Conservation (phyloP, 768 basidiomycete species). For the Scleroderma citrinum region DNA sequence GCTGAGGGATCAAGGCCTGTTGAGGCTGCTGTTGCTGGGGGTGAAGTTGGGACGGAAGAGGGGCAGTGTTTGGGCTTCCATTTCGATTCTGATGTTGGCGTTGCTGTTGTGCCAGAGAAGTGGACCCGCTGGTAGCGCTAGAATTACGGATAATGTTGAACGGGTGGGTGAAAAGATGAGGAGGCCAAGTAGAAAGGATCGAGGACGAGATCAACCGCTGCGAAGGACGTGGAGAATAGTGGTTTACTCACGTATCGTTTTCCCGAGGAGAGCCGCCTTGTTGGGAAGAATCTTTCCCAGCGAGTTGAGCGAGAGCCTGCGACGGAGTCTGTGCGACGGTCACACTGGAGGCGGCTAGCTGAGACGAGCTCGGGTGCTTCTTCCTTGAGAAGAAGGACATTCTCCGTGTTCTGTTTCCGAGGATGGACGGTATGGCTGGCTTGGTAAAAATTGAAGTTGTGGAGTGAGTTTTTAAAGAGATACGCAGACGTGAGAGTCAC, state of each 20-base stretch:
- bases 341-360: conserved; percentile 40
- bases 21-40: conserved; percentile 31
- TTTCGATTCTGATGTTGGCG: conserved; percentile 33
- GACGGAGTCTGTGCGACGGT: conserved; percentile 58
- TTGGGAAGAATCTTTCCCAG: conserved; percentile 25
- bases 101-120: conserved; percentile 28
- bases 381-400: conserved; percentile 94
- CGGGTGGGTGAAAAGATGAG: conserved; percentile 11
- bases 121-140: conserved; percentile 17
- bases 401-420: conserved; percentile 57
- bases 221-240: conserved; percentile 1
- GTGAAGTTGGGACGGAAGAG: conserved; percentile 26
- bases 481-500: conserved; percentile 1
- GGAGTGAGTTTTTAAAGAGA: conserved; percentile 10
- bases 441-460: conserved; percentile 12
- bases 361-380: conserved; percentile 58
- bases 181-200: not conserved
- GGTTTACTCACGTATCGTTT: conserved; percentile 34
- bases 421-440: conserved; percentile 65
- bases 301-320: conserved; percentile 60
- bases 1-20: conserved; percentile 18
- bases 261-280: conserved; percentile 15
- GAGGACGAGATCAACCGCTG: not conserved
- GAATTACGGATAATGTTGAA: conserved; percentile 16
- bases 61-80: conserved; percentile 22